A percentile compares a stretch with the other conserved stretches of the same genome.
Conservation (phyloP, 257 asterid species). For the Salvia hispanica region DNA sequence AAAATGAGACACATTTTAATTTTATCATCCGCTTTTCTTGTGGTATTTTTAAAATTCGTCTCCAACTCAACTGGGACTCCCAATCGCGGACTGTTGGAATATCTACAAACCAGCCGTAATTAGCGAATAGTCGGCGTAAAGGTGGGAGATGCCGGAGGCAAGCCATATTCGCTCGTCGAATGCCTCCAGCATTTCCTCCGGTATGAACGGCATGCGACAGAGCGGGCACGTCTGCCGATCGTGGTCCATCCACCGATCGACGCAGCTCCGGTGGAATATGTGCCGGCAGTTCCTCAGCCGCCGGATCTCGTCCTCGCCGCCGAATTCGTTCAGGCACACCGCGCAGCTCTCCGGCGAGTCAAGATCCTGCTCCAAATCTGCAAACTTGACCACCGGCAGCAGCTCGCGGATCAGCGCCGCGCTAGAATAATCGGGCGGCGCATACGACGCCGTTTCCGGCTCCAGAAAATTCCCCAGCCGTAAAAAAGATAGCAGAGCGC, state of each 20-base stretch:
- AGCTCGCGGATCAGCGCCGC: slow-evolving; percentile 82
- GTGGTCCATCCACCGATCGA: slow-evolving; percentile 99
- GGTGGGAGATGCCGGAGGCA: slow-evolving; percentile 82
- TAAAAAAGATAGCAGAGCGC: slow-evolving; percentile 40
- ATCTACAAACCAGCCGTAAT: too few relatives aligned
- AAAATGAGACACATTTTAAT: too few relatives aligned
- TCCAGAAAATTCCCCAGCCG: slow-evolving; percentile 70
- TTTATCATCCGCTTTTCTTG: too few relatives aligned
- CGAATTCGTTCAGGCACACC: slow-evolving; percentile 81
- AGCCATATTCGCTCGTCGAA: slow-evolving; percentile 84
- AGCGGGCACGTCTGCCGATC: slow-evolving; percentile 98
- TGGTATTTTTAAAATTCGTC: too few relatives aligned
- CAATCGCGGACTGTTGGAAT: slow-evolving; percentile 57
- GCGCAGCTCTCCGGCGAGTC: slow-evolving; percentile 86
- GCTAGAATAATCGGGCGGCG: slow-evolving; percentile 22
- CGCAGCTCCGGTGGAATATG: slow-evolving; percentile 73
- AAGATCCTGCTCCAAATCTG: slow-evolving; percentile 51
- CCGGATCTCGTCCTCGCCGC: slow-evolving; percentile 86
- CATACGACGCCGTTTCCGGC: slow-evolving; percentile 44
- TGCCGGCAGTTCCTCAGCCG: slow-evolving; percentile 80
- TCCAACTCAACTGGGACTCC: too few relatives aligned
- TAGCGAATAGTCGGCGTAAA: slow-evolving; percentile 75
- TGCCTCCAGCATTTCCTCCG: slow-evolving; percentile 84
- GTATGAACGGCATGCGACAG: slow-evolving; percentile 75
- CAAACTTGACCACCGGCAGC: slow-evolving; percentile 72